Conservation (phyloP, 202 grass and related monocot genomes). For the Schoenoplectus triqueter region DNA sequence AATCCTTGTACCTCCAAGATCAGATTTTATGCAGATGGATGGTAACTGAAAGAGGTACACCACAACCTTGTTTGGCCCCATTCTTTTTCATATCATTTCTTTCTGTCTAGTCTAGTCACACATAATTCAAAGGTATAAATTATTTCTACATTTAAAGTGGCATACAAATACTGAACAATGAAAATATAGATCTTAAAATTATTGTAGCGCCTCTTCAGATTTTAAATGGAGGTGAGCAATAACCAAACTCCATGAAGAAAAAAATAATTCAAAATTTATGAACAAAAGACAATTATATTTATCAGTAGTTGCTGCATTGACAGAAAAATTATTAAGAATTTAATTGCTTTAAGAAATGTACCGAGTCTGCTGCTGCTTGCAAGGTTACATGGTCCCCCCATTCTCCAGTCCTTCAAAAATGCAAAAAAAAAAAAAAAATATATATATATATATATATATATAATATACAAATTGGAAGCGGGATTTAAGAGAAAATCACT, state of each 20-base stretch:
- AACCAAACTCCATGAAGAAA: neutral
- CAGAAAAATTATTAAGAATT: neutral
- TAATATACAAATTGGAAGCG: neutral
- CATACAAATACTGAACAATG: neutral
- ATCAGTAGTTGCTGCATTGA: neutral
- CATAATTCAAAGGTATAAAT: neutral
- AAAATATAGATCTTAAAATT: neutral
- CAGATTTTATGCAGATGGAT: neutral
- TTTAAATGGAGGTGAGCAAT: neutral
- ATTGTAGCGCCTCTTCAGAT: too few species aligned
- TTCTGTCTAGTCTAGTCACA: slow-evolving; percentile 4
- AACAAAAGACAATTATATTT: neutral
- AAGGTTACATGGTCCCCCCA: slow-evolving; percentile 80
- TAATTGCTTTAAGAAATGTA: slow-evolving; percentile 24
- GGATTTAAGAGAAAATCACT: slow-evolving; percentile 11
- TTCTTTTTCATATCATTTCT: neutral
- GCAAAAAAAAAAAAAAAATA: slow-evolving; percentile 18
- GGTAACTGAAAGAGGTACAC: neutral
- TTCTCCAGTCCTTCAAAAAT: slow-evolving; percentile 49
- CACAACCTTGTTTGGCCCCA: neutral
- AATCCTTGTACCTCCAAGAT: neutral
- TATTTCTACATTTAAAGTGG: neutral
- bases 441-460: neutral
- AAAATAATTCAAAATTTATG: neutral
- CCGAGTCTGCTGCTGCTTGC: slow-evolving; percentile 66